These are phyloP conservation scores for Arachnopeziza araneosa DNA, from an alignment of 2,329 filamentous ascomycete genomes.

Conservation along the genomic window DNA sequence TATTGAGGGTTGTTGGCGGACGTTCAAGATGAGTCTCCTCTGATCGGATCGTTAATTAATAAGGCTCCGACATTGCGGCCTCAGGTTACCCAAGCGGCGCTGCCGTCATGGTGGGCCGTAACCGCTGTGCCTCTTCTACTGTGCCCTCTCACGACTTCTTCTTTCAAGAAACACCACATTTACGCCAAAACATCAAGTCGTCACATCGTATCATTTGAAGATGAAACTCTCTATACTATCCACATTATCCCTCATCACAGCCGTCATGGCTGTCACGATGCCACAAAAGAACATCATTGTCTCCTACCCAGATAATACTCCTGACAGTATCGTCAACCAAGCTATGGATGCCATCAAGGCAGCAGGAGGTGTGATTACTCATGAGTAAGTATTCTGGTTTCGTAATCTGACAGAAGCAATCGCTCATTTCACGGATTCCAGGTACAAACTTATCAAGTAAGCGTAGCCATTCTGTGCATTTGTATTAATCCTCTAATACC, in stretches of 20 bases:
- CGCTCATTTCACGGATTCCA: too few relatives aligned
- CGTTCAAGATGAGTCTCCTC: not conserved
- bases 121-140: too few relatives aligned
- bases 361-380: conserved; percentile 71
- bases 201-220: not conserved
- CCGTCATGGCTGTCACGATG: conserved; percentile 52
- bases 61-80: not conserved
- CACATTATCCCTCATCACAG: conserved; percentile 49
- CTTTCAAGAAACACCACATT: not conserved
- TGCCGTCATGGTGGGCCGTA: too few relatives aligned
- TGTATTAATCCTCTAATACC: not conserved
- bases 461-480: conserved; percentile 21
- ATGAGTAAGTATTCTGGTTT: conserved; percentile 53
- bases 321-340: conserved; percentile 59
- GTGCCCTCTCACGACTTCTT: not conserved
- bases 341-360: conserved; percentile 67
- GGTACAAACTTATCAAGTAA: conserved; percentile 53
- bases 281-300: conserved; percentile 70
- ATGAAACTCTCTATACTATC: conserved; percentile 62
- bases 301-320: conserved; percentile 64
- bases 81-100: not conserved
- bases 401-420: too few relatives aligned
- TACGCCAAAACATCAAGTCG: not conserved
- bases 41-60: not conserved
- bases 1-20: not conserved